Percentiles rank a stretch among this genome's conserved stretches.
These are phyloP conservation scores for Cladosporium colombiae DNA, from an alignment of 2,329 filamentous ascomycete species.

Conservation along the genomic window DNA sequence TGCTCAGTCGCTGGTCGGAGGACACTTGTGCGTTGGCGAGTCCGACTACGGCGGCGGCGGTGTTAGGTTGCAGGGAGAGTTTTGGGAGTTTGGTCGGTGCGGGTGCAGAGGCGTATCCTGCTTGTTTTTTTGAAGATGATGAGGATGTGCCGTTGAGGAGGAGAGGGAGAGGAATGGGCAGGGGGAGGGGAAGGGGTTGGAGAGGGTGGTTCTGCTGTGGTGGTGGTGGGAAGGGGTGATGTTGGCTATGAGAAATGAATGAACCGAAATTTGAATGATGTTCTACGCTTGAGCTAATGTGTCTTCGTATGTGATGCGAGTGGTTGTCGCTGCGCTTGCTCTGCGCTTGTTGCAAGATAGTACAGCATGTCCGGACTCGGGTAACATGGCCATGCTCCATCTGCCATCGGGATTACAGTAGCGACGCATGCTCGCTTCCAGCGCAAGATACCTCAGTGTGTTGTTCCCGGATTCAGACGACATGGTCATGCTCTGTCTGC, in stretches of 20 bases:
- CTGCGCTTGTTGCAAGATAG: neutral
- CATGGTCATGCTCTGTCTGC: too few relatives aligned
- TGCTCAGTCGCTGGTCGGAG: constrained; percentile 32
- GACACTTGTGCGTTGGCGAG: constrained; percentile 27
- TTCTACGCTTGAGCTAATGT: neutral
- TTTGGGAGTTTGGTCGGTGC: constrained; percentile 29
- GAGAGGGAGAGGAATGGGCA: constrained; percentile 26
- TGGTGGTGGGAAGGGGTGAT: constrained; percentile 5
- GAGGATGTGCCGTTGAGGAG: constrained; percentile 29
- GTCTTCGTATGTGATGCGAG: neutral
- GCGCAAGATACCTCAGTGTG: too few relatives aligned
- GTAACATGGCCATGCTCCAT: neutral
- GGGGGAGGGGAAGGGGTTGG: constrained; percentile 20
- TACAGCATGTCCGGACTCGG: too few relatives aligned
- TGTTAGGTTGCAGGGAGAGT: constrained; percentile 27
- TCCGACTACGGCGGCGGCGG: constrained; percentile 26
- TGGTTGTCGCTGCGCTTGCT: neutral
- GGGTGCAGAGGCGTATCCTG: constrained; percentile 26
- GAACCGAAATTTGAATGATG: neutral
- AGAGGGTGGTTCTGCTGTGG: constrained; percentile 10
- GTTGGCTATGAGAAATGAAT: neutral
- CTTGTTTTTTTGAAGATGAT: constrained; percentile 35
- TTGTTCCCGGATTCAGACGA: too few relatives aligned
- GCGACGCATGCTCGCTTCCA: neutral
- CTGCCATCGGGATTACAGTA: neutral